Evolutionary conservation across 2,329 filamentous ascomycete species (phyloP).

Genomic region (Calcarisporium arbuscula): DNA sequence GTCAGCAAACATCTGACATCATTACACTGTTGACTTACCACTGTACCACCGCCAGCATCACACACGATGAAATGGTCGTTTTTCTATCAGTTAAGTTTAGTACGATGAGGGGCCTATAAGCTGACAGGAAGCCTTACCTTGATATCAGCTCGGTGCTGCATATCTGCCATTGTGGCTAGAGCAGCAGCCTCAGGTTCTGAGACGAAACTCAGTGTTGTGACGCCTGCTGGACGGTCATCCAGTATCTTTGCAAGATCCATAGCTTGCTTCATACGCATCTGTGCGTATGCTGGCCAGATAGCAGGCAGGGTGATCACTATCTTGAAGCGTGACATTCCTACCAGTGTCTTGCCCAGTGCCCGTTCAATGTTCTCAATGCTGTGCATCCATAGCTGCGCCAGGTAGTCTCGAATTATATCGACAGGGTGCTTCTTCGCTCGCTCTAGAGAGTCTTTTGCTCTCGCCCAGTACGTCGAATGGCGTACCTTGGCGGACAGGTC

Average conservation of each 20-base stretch:
- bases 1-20: neutral
- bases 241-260: conserved; percentile 30
- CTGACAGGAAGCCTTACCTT: conserved; percentile 8
- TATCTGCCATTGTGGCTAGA: conserved; percentile 26
- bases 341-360: conserved; percentile 14
- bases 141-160: conserved; percentile 15
- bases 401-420: conserved; percentile 24
- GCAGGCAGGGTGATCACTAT: conserved; percentile 38
- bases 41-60: conserved; percentile 31
- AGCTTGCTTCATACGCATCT: conserved; percentile 29
- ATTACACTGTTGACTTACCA: conserved; percentile 15
- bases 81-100: conserved; percentile 8
- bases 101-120: neutral
- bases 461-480: conserved; percentile 13
- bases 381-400: conserved; percentile 27
- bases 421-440: conserved; percentile 14
- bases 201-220: conserved; percentile 27
- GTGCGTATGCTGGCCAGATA: conserved; percentile 37
- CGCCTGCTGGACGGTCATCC: conserved; percentile 12
- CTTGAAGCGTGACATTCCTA: conserved; percentile 21
- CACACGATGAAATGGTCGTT: conserved; percentile 23
- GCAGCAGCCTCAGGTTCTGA: conserved; percentile 41
- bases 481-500: conserved; percentile 21
- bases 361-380: conserved; percentile 17
- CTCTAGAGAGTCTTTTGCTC: conserved; percentile 1